A percentile compares a stretch with the other conserved stretches of the same genome.
These are phyloP conservation scores for Raffaelea ambrosiae DNA, from an alignment of 2,329 filamentous ascomycete genomes.

Conservation along the genomic window DNA sequence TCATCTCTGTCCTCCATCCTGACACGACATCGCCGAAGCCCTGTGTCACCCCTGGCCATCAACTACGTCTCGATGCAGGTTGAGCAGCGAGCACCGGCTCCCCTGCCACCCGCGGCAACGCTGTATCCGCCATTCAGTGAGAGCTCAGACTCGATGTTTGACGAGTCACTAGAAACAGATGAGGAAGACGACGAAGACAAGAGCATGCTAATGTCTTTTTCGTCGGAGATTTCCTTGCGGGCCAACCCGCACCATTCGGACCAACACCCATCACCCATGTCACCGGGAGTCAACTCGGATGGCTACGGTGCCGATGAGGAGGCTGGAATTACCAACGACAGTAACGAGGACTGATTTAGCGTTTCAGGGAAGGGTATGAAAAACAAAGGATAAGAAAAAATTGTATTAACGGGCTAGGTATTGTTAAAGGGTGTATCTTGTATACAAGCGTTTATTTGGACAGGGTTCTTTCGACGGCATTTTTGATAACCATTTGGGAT, in stretches of 20 bases:
- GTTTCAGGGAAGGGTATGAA: background rate
- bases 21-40: no score
- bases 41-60: slow-evolving; percentile 25
- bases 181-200: slow-evolving; percentile 23
- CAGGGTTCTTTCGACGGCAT: background rate
- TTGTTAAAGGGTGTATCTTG: background rate
- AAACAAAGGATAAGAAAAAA: background rate
- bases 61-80: slow-evolving; percentile 36
- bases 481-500: background rate
- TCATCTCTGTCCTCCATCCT: no score
- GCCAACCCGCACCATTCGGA: slow-evolving; percentile 30
- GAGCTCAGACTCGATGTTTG: slow-evolving; percentile 21
- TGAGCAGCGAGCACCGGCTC: slow-evolving; percentile 34
- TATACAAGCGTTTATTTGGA: background rate
- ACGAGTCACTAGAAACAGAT: slow-evolving; percentile 21
- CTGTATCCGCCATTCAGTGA: slow-evolving; percentile 41
- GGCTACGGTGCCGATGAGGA: slow-evolving; percentile 24
- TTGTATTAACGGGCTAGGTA: background rate
- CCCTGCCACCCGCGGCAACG: slow-evolving; percentile 43
- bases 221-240: slow-evolving; percentile 22
- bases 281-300: slow-evolving; percentile 25
- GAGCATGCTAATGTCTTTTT: slow-evolving; percentile 18
- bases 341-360: background rate
- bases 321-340: background rate
- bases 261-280: slow-evolving; percentile 26